These are phyloP conservation scores for Annulohypoxylon moriforme DNA, from an alignment of 495 filamentous ascomycete species.

Conservation along the genomic window DNA sequence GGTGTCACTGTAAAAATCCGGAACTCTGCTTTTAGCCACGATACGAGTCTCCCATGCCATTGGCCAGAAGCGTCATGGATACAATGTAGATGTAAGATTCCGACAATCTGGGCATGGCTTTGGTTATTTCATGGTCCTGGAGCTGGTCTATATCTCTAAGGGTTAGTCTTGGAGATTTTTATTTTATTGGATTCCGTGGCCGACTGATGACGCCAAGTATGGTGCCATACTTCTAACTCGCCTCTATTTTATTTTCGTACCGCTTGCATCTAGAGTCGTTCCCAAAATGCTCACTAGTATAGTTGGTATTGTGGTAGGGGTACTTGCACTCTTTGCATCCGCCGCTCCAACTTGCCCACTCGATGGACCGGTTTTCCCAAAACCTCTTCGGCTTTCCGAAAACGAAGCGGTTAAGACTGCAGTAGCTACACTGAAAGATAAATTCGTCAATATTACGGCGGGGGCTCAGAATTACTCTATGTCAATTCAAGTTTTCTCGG, in stretches of 20 bases:
- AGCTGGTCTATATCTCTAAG: constrained; percentile 3
- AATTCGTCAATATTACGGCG: constrained; percentile 41
- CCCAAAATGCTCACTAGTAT: constrained; percentile 28
- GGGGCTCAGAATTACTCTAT: constrained; percentile 58
- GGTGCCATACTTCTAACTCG: background rate
- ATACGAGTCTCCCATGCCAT: constrained; percentile 7
- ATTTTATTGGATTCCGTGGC: constrained; percentile 1
- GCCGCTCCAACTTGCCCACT: constrained; percentile 59
- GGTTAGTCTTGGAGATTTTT: constrained; percentile 10
- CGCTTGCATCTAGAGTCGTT: background rate
- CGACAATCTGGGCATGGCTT: constrained; percentile 20
- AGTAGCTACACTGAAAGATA: constrained; percentile 51
- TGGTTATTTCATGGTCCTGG: background rate
- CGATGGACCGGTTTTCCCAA: constrained; percentile 61
- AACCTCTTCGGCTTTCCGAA: constrained; percentile 51
- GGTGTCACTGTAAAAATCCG: constrained; percentile 20
- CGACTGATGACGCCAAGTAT: constrained; percentile 8
- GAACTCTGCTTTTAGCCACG: constrained; percentile 42
- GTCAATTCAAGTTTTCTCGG: constrained; percentile 62
- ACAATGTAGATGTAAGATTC: constrained; percentile 20
- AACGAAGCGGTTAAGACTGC: constrained; percentile 49
- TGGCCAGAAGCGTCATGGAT: constrained; percentile 16
- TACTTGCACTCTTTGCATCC: constrained; percentile 15
- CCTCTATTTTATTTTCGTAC: background rate
- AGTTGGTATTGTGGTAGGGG: constrained; percentile 16